Base-by-base conservation (phyloP, 495 filamentous ascomycete species). In the Aspergillus hancockii region DNA sequence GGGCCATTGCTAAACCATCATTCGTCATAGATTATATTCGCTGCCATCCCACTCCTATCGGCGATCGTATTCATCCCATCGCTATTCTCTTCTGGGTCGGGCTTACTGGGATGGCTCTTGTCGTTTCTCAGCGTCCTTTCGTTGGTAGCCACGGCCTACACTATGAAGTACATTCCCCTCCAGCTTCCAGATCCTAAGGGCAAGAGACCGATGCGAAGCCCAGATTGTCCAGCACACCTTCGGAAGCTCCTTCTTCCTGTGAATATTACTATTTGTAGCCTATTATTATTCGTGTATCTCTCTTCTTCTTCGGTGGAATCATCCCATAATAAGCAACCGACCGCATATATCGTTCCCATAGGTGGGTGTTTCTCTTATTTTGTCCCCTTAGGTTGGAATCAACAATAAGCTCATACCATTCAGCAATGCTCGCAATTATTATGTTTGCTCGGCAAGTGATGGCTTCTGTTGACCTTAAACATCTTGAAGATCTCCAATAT, bases 51-150 rank as follows among this genome's bases (percentile, higher is more conserved):
- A 23, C 52, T 82, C 40, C 46, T 85, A 30, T 74, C 81, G 55
- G 61, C 75, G 2, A 47, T 81, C 7, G 73, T 82, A 9, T 89
- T 87, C 63, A 30, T 88, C 18, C 70, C 82, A 25, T 62, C 79
- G 21, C 63, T 90, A 10, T 59, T 84, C 28, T 65, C 67, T 8
- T 60, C 67, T 9, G 59, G 67, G 12, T 54, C 49, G 8, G 58
- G 55, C 19, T 25, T 63, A 34, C 36, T 32, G 41, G 58, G 72
- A 64, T 64, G 69, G 13, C 59, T 82, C 21, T 69, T 86, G 47
- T 71, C 83, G 36, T 55, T 90, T 1, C 71, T 91, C 14, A 68
- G 78, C 36, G 75, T 90, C 1, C 71, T 83, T 18, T 90, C 86
- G 4, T 74, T 92, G 38, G 58, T 79, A 10, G 72, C 75, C 8